phyloP scores from a whole-genome alignment of 805 yeast species.

The Spathaspora gorwiae region DNA sequence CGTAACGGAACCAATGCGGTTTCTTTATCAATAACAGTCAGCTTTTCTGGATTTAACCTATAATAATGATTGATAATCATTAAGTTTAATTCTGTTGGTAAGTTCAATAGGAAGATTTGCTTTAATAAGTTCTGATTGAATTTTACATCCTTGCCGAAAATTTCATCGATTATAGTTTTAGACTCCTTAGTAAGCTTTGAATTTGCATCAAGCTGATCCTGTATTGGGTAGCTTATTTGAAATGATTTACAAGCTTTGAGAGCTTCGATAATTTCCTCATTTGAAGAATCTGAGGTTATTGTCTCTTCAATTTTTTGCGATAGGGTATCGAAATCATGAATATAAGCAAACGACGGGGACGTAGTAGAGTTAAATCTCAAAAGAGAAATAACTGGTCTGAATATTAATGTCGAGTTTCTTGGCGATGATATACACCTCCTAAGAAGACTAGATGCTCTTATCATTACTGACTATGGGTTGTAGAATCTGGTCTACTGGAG shows the following conservation, averaged over 20 bases:
- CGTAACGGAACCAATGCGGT: constrained; percentile 63
- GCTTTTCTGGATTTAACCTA: constrained; percentile 17
- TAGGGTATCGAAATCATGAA: constrained; percentile 2
- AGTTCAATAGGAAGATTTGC: constrained; percentile 25
- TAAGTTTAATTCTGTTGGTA: constrained; percentile 29
- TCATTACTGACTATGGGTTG: not conserved
- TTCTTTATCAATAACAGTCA: constrained; percentile 25
- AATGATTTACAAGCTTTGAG: constrained; percentile 3
- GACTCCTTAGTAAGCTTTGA: constrained; percentile 7
- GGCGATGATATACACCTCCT: not conserved
- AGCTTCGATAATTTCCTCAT: constrained; percentile 3
- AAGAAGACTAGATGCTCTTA: not conserved
- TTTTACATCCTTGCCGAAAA: constrained; percentile 4
- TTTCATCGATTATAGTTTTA: constrained; percentile 3
- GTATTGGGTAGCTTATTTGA: constrained; percentile 1
- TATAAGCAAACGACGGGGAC: constrained; percentile 2
- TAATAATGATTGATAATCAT: constrained; percentile 23
- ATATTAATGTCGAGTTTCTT: no score
- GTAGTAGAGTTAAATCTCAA: constrained; percentile 3
- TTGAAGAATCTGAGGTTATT: constrained; percentile 2
- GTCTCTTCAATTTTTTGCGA: constrained; percentile 1
- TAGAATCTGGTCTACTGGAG: no score
- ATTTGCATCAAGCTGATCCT: constrained; percentile 5
- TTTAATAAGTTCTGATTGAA: constrained; percentile 23
- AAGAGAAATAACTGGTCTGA: not conserved